Conservation (phyloP, 768 basidiomycete genomes). For the Sutorius australiensis region DNA sequence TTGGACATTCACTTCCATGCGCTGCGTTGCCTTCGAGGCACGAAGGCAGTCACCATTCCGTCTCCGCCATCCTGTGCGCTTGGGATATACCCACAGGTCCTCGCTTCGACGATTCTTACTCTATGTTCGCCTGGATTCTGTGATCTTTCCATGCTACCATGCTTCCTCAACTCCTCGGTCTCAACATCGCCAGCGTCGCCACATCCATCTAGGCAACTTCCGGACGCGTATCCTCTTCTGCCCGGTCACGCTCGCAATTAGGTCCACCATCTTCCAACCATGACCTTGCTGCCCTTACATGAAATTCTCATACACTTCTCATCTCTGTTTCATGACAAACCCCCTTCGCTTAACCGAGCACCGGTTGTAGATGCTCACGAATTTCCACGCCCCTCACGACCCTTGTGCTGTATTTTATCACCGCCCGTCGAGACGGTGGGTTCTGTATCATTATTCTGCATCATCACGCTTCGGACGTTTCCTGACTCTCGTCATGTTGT, state of each 20-base stretch:
- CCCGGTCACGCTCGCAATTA: neutral
- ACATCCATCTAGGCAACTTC: constrained; percentile 13
- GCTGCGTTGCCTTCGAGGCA: constrained; percentile 15
- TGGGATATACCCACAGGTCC: constrained; percentile 21
- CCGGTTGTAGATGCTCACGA: constrained; percentile 24
- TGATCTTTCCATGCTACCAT: constrained; percentile 20
- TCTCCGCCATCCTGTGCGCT: constrained; percentile 12
- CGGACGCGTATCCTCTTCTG: constrained; percentile 6
- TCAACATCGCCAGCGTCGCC: constrained; percentile 1
- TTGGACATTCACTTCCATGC: constrained; percentile 24
- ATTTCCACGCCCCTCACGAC: constrained; percentile 27
- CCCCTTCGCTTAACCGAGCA: constrained; percentile 2
- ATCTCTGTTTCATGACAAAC: constrained; percentile 4
- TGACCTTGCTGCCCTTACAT: constrained; percentile 6
- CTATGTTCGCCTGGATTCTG: constrained; percentile 19
- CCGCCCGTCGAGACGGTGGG: constrained; percentile 18
- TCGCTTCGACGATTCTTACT: constrained; percentile 16
- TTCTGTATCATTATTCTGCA: constrained; percentile 37
- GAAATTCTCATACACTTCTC: constrained; percentile 3
- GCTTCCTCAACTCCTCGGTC: constrained; percentile 26
- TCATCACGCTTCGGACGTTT: constrained; percentile 25
- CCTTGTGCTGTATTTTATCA: constrained; percentile 28
- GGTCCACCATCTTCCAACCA: neutral
- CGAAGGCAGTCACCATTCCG: constrained; percentile 15
- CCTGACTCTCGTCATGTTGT: constrained; percentile 15